Percentiles rank a stretch among this genome's conserved stretches.
These are phyloP conservation scores for Exophiala oligosperma DNA, from an alignment of 2,329 filamentous ascomycete genomes.

Conservation along the genomic window DNA sequence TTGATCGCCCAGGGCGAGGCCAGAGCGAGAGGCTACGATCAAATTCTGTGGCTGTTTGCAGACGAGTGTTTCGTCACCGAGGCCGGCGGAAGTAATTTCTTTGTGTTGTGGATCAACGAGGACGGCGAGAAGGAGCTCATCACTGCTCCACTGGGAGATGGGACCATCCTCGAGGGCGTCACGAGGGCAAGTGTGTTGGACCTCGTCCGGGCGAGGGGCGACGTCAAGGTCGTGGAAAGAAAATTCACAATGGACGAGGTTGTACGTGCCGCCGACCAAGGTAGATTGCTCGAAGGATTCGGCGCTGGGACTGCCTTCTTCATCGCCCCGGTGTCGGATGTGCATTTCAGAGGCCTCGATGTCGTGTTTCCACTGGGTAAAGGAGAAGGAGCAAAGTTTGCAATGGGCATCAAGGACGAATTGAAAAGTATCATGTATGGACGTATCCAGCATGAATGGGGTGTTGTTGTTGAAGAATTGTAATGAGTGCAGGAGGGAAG, in stretches of 20 bases:
- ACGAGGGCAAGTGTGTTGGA: constrained; percentile 80
- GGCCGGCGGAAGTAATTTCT: constrained; percentile 90
- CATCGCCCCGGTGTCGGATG: constrained; percentile 23
- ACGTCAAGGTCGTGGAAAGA: constrained; percentile 82
- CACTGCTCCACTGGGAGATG: constrained; percentile 79
- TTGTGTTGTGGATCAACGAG: constrained; percentile 66
- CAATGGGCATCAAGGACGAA: constrained; percentile 62
- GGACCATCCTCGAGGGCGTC: constrained; percentile 83
- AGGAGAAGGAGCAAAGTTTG: constrained; percentile 52
- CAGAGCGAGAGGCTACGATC: constrained; percentile 70
- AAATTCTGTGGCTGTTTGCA: constrained; percentile 93
- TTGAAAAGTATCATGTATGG: constrained; percentile 75
- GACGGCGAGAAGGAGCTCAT: constrained; percentile 67
- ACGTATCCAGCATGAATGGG: constrained; percentile 67
- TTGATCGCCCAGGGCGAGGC: constrained; percentile 78
- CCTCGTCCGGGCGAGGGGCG: constrained; percentile 59
- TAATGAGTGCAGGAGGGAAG: neutral
- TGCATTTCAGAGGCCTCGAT: constrained; percentile 26
- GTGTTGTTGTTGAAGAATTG: constrained; percentile 65
- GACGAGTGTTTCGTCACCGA: constrained; percentile 77
- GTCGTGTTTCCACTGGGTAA: constrained; percentile 56
- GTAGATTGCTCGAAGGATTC: constrained; percentile 79
- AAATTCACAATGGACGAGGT: constrained; percentile 81
- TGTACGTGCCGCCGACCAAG: constrained; percentile 69
- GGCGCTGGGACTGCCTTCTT: constrained; percentile 73